phyloP scores from a whole-genome alignment of 148 eudicot genomes.

The Amaranthus palmeri region DNA sequence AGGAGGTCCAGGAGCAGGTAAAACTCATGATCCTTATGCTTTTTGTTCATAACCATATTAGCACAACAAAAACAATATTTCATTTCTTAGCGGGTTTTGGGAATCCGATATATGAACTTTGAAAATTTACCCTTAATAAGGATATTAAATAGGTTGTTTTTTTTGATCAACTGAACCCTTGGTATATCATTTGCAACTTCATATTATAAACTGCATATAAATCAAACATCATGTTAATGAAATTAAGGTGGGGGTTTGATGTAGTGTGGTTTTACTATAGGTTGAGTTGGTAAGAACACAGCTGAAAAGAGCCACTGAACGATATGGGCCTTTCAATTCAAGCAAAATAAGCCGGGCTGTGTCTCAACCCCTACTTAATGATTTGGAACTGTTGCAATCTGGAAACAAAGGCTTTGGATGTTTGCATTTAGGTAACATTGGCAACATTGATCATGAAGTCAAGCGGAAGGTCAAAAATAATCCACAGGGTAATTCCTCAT shows the following conservation, averaged over 20 bases:
- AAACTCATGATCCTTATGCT: not conserved
- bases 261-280: conserved; percentile 33
- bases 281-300: conserved; percentile 84
- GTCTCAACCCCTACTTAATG: conserved; percentile 70
- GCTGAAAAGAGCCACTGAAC: conserved; percentile 70
- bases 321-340: conserved; percentile 56
- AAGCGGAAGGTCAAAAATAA: conserved; percentile 29
- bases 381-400: conserved; percentile 36
- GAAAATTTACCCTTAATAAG: too few species aligned
- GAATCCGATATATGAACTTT: too few species aligned
- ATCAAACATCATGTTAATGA: not conserved
- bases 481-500: conserved; percentile 28
- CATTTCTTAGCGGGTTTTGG: too few species aligned
- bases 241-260: conserved; percentile 1
- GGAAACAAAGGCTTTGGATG: conserved; percentile 45
- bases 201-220: too few species aligned
- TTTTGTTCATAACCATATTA: not conserved
- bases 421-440: conserved; percentile 59
- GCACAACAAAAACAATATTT: too few species aligned
- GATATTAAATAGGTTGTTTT: too few species aligned
- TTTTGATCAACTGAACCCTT: too few species aligned
- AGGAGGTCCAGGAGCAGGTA: conserved; percentile 98
- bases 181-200: too few species aligned
- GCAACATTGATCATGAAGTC: conserved; percentile 60
- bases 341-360: conserved; percentile 49